Evolutionary conservation across 2,329 filamentous ascomycete species (phyloP).

Genomic region (Penicillium brevicompactum): DNA sequence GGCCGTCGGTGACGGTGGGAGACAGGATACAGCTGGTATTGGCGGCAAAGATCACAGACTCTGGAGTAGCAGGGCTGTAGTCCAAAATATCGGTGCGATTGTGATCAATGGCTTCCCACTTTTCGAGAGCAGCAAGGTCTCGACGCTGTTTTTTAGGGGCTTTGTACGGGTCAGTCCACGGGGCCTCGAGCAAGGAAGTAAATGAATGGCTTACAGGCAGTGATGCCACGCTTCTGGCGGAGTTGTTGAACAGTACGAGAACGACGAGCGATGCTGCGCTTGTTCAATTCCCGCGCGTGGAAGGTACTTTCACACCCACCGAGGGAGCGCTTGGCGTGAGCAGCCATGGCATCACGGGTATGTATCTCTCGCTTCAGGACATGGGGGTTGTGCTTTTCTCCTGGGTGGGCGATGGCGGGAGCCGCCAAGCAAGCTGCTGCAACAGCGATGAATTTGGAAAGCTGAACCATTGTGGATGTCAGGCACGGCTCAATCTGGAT

Average conservation of each 20-base stretch:
- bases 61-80: slow-evolving; percentile 29
- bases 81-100: slow-evolving; percentile 39
- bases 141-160: slow-evolving; percentile 36
- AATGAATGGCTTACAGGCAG: slow-evolving; percentile 18
- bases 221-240: slow-evolving; percentile 30
- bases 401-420: slow-evolving; percentile 32
- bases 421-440: slow-evolving; percentile 30
- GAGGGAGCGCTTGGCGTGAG: slow-evolving; percentile 26
- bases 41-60: slow-evolving; percentile 40
- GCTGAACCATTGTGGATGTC: slow-evolving; percentile 16
- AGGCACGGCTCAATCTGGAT: neutral
- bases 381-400: slow-evolving; percentile 34
- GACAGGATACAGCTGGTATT: slow-evolving; percentile 49
- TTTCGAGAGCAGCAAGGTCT: slow-evolving; percentile 38
- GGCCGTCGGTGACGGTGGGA: slow-evolving; percentile 48
- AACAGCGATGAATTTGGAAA: slow-evolving; percentile 34
- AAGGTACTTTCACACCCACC: slow-evolving; percentile 25
- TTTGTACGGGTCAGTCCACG: neutral
- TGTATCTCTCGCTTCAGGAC: slow-evolving; percentile 32
- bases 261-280: slow-evolving; percentile 32
- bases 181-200: neutral
- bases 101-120: slow-evolving; percentile 43
- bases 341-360: slow-evolving; percentile 29
- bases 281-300: slow-evolving; percentile 26
- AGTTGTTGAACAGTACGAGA: slow-evolving; percentile 28